Conservation (phyloP, 2,329 filamentous ascomycete genomes). For the Phaeosphaeria sp. region DNA sequence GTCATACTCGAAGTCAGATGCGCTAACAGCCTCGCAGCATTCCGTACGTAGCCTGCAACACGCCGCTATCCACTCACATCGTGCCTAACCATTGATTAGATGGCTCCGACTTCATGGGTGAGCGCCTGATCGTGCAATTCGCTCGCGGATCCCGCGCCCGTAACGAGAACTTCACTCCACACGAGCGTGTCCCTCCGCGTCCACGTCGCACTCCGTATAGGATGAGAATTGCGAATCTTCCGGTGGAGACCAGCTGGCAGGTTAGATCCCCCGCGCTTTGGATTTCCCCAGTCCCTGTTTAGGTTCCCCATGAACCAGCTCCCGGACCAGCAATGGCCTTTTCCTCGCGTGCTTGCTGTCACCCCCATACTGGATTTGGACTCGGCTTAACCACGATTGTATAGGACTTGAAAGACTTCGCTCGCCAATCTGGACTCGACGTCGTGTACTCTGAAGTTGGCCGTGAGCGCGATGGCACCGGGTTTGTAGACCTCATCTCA, state of each 20-base stretch:
- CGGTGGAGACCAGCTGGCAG: conserved; percentile 99
- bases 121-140: conserved; percentile 97
- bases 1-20: conserved; percentile 3
- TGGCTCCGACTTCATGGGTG: conserved; percentile 97
- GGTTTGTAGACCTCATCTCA: conserved; percentile 64
- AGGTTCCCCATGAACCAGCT: conserved; percentile 44
- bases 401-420: conserved; percentile 99
- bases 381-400: conserved; percentile 79
- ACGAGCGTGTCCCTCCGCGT: conserved; percentile 74
- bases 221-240: conserved; percentile 97
- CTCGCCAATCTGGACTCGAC: conserved; percentile 93
- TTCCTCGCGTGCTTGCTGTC: conserved; percentile 40
- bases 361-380: conserved; percentile 45
- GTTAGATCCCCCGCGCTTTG: conserved; percentile 74
- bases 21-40: conserved; percentile 53
- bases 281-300: conserved; percentile 51
- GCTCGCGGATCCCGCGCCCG: conserved; percentile 80
- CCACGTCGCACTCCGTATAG: conserved; percentile 93
- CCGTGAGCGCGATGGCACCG: conserved; percentile 89
- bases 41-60: conserved; percentile 58
- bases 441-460: conserved; percentile 98
- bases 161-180: conserved; percentile 67
- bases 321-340: conserved; percentile 46
- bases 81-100: conserved; percentile 62
- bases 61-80: neutral